Conservation (phyloP, 2,329 filamentous ascomycete species). For the Arthrobotrys musiformis region DNA sequence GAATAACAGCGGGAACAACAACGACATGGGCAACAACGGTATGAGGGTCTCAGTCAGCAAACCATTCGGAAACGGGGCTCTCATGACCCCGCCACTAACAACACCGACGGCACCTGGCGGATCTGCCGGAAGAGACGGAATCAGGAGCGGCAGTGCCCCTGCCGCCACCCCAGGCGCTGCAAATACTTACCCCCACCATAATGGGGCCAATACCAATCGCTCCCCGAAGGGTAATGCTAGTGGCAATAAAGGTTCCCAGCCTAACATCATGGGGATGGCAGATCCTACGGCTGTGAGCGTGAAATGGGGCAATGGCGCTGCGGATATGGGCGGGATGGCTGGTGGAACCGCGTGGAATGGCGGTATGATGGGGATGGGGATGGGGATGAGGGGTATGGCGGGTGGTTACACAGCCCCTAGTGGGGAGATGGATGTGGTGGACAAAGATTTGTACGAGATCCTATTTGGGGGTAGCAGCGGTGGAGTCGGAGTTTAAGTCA, state of each 20-base stretch:
- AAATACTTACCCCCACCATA: constrained; percentile 36
- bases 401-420: constrained; percentile 36
- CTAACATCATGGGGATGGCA: constrained; percentile 44
- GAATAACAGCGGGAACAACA: constrained; percentile 8
- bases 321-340: constrained; percentile 22
- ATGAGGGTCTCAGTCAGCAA: constrained; percentile 39
- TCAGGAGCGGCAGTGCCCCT: constrained; percentile 42
- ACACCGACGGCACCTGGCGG: constrained; percentile 25
- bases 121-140: constrained; percentile 23
- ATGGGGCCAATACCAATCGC: constrained; percentile 4
- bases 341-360: constrained; percentile 23
- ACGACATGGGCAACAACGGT: constrained; percentile 30
- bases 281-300: constrained; percentile 52
- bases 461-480: constrained; percentile 38
- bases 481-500: not conserved
- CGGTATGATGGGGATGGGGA: constrained; percentile 41
- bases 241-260: constrained; percentile 14
- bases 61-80: constrained; percentile 44
- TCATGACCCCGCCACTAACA: constrained; percentile 51
- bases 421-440: constrained; percentile 51
- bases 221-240: constrained; percentile 34
- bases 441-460: constrained; percentile 55
- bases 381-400: constrained; percentile 46
- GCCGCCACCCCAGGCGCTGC: constrained; percentile 32
- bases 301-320: constrained; percentile 38